These are phyloP conservation scores for Miscanthus lutarioriparius DNA, from an alignment of 176 grass and related monocot species.

Conservation along the genomic window DNA sequence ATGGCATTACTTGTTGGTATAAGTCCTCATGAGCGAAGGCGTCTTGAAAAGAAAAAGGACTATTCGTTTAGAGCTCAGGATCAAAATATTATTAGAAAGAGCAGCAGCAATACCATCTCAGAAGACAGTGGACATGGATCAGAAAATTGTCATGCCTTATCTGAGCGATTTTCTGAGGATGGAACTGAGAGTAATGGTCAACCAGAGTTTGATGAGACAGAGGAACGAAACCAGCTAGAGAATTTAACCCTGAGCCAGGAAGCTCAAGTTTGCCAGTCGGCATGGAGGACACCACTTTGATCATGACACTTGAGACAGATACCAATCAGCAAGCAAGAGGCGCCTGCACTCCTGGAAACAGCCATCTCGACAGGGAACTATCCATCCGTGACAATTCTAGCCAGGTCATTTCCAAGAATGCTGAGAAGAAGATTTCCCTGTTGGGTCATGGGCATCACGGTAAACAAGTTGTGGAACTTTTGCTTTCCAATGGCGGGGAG, in stretches of 20 bases:
- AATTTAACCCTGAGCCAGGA: slow-evolving; percentile 28
- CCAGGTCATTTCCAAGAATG: slow-evolving; percentile 33
- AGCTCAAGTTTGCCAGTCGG: slow-evolving; percentile 25
- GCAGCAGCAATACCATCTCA: slow-evolving; percentile 22
- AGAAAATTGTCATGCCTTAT: slow-evolving; percentile 36
- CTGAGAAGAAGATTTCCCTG: slow-evolving; percentile 65
- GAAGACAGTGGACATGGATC: slow-evolving; percentile 37
- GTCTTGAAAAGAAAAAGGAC: slow-evolving; percentile 77
- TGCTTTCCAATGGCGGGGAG: slow-evolving; percentile 59
- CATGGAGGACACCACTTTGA: slow-evolving; percentile 15
- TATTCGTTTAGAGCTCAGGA: slow-evolving; percentile 57
- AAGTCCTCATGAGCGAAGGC: slow-evolving; percentile 80
- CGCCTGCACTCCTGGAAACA: slow-evolving; percentile 16
- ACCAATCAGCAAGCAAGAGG: slow-evolving; percentile 14
- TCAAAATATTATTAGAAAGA: slow-evolving; percentile 50
- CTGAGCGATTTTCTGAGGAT: slow-evolving; percentile 27
- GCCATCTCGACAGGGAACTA: slow-evolving; percentile 30
- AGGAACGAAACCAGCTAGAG: background rate
- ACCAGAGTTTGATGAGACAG: slow-evolving; percentile 13
- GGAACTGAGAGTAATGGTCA: slow-evolving; percentile 18
- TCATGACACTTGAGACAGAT: slow-evolving; percentile 11
- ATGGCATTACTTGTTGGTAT: slow-evolving; percentile 82
- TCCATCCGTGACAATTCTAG: slow-evolving; percentile 35
- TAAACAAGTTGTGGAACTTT: slow-evolving; percentile 82
- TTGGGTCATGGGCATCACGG: slow-evolving; percentile 88